Evolutionary conservation across 1,139 yeast species (phyloP).

Genomic region (Kodamaea sp.): DNA sequence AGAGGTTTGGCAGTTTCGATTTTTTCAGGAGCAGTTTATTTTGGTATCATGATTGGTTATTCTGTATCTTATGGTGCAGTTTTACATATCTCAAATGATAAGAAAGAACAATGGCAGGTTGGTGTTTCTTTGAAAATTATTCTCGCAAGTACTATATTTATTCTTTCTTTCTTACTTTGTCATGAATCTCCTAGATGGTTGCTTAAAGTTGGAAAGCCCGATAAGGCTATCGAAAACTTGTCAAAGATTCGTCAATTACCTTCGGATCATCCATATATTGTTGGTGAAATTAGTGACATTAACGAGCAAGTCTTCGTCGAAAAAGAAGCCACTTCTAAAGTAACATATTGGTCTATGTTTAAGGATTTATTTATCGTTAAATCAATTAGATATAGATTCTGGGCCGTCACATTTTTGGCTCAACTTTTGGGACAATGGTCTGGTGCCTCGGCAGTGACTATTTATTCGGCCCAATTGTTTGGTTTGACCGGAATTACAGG

Average conservation of each 20-base stretch:
- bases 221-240: slow-evolving; percentile 34
- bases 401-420: slow-evolving; percentile 38
- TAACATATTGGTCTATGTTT: slow-evolving; percentile 23
- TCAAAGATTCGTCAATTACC: slow-evolving; percentile 49
- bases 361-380: slow-evolving; percentile 33
- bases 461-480: slow-evolving; percentile 50
- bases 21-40: slow-evolving; percentile 54
- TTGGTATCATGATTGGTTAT: slow-evolving; percentile 52
- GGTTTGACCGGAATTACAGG: slow-evolving; percentile 46
- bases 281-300: slow-evolving; percentile 51
- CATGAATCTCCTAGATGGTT: slow-evolving; percentile 48
- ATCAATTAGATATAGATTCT: slow-evolving; percentile 44
- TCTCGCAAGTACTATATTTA: slow-evolving; percentile 40
- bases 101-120: slow-evolving; percentile 35
- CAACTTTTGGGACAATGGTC: slow-evolving; percentile 60
- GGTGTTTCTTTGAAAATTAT: slow-evolving; percentile 29
- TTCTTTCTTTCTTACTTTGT: slow-evolving; percentile 34
- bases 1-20: slow-evolving; percentile 51
- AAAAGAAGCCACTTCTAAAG: slow-evolving; percentile 29
- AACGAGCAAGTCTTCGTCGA: slow-evolving; percentile 44
- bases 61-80: slow-evolving; percentile 45
- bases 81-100: slow-evolving; percentile 27
- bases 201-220: slow-evolving; percentile 33
- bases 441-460: slow-evolving; percentile 54
- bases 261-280: slow-evolving; percentile 46